Conservation (phyloP, 1,284 basidiomycete species). For the Puccinia novopanici region DNA sequence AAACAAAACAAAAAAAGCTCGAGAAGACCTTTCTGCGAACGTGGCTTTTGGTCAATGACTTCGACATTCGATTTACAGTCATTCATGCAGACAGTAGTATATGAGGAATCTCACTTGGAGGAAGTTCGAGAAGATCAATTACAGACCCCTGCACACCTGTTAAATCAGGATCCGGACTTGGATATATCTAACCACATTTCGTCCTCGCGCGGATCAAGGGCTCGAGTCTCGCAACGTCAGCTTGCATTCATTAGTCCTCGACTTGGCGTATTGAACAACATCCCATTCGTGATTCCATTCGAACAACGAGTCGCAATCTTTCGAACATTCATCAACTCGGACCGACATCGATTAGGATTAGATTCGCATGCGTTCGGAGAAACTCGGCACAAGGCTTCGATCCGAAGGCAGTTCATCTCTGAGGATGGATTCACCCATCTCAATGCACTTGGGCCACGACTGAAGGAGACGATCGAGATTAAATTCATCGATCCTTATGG, state of each 20-base stretch:
- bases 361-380: constrained; percentile 26
- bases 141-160: constrained; percentile 17
- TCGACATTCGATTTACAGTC: constrained; percentile 71
- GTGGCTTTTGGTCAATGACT: constrained; percentile 83
- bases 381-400: constrained; percentile 62
- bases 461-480: constrained; percentile 83
- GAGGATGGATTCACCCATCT: constrained; percentile 85
- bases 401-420: constrained; percentile 74
- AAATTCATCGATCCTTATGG: constrained; percentile 88
- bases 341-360: constrained; percentile 58
- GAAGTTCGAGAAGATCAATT: constrained; percentile 55
- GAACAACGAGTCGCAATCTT: constrained; percentile 86
- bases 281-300: constrained; percentile 95
- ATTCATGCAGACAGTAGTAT: constrained; percentile 88
- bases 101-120: constrained; percentile 58
- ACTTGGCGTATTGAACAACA: constrained; percentile 87
- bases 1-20: constrained; percentile 65
- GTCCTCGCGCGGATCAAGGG: constrained; percentile 10
- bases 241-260: constrained; percentile 76
- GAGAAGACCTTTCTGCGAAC: constrained; percentile 73
- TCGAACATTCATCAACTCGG: constrained; percentile 73
- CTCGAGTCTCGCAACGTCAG: constrained; percentile 68
- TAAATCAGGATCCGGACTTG: constrained; percentile 10
- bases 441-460: constrained; percentile 67
- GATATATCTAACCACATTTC: constrained; percentile 50